Conservation (phyloP, 1,284 basidiomycete genomes). For the Leccinum fallax region DNA sequence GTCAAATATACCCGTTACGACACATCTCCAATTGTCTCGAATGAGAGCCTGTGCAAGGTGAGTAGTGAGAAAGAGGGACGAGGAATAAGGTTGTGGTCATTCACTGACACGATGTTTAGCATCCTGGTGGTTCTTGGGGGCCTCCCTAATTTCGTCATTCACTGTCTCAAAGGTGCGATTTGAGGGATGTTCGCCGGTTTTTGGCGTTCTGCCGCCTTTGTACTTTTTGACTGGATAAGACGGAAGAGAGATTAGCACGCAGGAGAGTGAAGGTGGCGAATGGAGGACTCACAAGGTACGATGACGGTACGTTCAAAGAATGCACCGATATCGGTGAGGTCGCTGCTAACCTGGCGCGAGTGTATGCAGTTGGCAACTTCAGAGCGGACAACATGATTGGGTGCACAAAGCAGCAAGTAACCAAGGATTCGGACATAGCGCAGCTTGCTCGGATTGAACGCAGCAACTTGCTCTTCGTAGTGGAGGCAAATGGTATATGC, state of each 20-base stretch:
- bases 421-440: background rate
- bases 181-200: too few species aligned
- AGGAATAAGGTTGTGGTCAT: background rate
- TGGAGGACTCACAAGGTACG: background rate
- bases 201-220: background rate
- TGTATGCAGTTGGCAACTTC: slow-evolving; percentile 9
- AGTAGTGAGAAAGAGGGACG: background rate
- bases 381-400: background rate
- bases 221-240: background rate
- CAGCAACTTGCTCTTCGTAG: background rate
- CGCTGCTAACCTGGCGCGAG: background rate
- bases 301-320: slow-evolving; percentile 8
- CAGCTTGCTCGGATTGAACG: background rate
- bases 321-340: background rate
- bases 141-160: background rate
- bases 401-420: background rate
- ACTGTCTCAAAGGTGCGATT: background rate
- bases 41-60: background rate
- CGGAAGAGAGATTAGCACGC: background rate
- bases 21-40: background rate
- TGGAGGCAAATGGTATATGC: background rate
- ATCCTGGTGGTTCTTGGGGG: background rate
- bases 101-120: background rate
- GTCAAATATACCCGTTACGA: background rate
- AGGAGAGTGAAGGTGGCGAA: too few species aligned